Evolutionary conservation across 495 filamentous ascomycete species (phyloP).

Genomic region (Parathielavia hyrcaniae): DNA sequence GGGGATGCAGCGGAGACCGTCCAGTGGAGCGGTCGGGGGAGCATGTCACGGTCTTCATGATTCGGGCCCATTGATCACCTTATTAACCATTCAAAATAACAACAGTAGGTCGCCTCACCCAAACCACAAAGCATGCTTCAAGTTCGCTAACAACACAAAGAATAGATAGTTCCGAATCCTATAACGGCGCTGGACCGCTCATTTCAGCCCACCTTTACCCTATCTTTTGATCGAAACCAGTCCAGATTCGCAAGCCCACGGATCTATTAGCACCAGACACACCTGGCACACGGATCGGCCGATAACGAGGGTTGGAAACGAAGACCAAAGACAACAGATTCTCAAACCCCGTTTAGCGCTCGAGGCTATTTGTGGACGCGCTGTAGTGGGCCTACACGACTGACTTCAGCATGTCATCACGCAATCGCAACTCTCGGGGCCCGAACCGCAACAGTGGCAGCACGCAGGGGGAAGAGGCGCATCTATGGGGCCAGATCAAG

Average conservation of each 20-base stretch:
- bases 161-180: not conserved
- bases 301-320: no score
- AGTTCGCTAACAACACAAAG: not conserved
- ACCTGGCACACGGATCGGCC: not conserved
- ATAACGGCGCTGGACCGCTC: not conserved
- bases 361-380: not conserved
- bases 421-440: slow-evolving; percentile 42
- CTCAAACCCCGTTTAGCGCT: no score
- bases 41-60: no score
- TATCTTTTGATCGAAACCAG: not conserved
- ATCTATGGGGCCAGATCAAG: slow-evolving; percentile 43
- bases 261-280: not conserved
- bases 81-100: no score
- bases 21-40: no score
- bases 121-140: not conserved
- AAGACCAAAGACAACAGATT: not conserved
- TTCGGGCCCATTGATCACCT: no score
- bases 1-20: no score
- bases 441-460: slow-evolving; percentile 45
- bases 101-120: not conserved
- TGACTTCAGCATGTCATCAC: slow-evolving; percentile 35
- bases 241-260: not conserved
- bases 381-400: not conserved
- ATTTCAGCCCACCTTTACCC: not conserved
- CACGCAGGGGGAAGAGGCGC: slow-evolving; percentile 44